Conservation (phyloP, 2,329 filamentous ascomycete species). For the Didymella pinodella region DNA sequence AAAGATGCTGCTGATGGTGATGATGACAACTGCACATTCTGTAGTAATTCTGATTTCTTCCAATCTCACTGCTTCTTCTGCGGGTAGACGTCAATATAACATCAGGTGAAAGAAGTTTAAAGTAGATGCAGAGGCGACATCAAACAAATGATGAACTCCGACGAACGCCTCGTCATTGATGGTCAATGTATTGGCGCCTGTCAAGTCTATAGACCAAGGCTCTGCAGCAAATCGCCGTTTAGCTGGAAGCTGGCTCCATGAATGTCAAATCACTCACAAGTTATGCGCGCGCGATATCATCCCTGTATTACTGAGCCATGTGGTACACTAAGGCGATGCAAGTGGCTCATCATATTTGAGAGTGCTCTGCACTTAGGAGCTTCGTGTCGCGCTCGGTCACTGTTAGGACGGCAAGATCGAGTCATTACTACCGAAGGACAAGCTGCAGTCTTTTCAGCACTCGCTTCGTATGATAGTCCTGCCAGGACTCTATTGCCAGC, state of each 20-base stretch:
- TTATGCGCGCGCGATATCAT: neutral
- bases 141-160: neutral
- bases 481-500: neutral
- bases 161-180: neutral
- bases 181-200: neutral
- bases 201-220: neutral
- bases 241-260: neutral
- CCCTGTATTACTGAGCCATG: neutral
- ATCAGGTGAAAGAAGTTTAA: neutral
- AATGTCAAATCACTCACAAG: neutral
- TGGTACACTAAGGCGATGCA: neutral
- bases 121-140: neutral
- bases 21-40: neutral
- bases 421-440: neutral
- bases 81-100: neutral
- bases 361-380: neutral
- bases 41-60: neutral
- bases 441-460: neutral
- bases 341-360: neutral
- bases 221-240: neutral
- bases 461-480: neutral
- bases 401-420: neutral
- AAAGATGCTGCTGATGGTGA: neutral
- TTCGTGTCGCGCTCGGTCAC: neutral
- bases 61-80: neutral